Evolutionary conservation across 257 asterid species (phyloP).

Genomic region (Solanum corneliomulleri): DNA sequence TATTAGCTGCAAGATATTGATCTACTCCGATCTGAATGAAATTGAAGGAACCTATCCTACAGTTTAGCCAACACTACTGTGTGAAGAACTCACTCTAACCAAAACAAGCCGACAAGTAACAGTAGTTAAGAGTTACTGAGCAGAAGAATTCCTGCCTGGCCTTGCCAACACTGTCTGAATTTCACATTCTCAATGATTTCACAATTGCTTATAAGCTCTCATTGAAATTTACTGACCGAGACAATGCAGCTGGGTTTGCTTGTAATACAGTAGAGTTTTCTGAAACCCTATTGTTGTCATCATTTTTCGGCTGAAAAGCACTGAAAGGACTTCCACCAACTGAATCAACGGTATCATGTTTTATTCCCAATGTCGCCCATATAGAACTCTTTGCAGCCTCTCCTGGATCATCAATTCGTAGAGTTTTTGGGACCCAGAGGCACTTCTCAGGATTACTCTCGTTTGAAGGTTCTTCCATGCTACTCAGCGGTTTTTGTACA

Average conservation of each 20-base stretch:
- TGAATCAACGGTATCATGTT: constrained; percentile 30
- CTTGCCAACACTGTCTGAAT: not conserved
- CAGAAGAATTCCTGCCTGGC: not conserved
- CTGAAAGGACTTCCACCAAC: constrained; percentile 46
- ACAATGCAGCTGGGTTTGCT: constrained; percentile 79
- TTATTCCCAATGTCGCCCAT: constrained; percentile 66
- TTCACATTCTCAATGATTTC: not conserved
- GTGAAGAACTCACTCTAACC: not conserved
- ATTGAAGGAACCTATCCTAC: not conserved
- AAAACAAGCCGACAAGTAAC: not conserved
- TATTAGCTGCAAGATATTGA: not conserved
- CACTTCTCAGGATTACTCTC: constrained; percentile 33
- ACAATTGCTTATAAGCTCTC: constrained; percentile 35
- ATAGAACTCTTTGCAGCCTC: constrained; percentile 81
- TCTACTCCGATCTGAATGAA: not conserved
- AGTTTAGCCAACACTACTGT: not conserved
- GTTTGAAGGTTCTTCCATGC: constrained; percentile 1
- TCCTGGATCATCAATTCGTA: constrained; percentile 60
- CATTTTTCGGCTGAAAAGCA: constrained; percentile 44
- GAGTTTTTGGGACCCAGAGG: constrained; percentile 72
- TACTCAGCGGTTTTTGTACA: not conserved
- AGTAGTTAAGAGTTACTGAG: not conserved
- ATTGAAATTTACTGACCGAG: constrained; percentile 58
- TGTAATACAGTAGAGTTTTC: constrained; percentile 53
- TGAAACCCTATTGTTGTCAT: constrained; percentile 22